Evolutionary conservation across 208 protist genomes (phyloP).

Genomic region (Porcisia hertigi): DNA sequence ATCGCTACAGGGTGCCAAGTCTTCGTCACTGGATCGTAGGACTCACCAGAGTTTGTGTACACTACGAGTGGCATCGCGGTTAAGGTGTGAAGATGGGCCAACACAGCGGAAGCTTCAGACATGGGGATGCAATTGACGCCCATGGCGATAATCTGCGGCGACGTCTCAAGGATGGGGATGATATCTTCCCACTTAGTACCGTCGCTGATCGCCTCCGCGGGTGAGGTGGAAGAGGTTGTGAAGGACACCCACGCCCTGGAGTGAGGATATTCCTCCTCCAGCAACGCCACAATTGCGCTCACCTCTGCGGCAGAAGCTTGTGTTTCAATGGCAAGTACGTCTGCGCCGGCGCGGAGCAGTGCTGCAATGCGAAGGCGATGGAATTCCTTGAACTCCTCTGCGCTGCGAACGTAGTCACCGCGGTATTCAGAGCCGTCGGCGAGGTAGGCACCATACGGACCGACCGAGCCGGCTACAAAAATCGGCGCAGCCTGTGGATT

Average conservation of each 20-base stretch:
- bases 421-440: slow-evolving; percentile 65
- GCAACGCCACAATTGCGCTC: slow-evolving; percentile 42
- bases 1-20: slow-evolving; percentile 23
- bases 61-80: slow-evolving; percentile 59
- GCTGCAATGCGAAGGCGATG: slow-evolving; percentile 53
- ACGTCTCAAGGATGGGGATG: slow-evolving; percentile 32
- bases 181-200: slow-evolving; percentile 38
- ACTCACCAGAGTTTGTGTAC: slow-evolving; percentile 65
- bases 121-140: slow-evolving; percentile 69
- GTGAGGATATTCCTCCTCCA: slow-evolving; percentile 52
- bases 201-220: slow-evolving; percentile 37
- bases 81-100: slow-evolving; percentile 31
- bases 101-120: slow-evolving; percentile 11
- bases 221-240: slow-evolving; percentile 29
- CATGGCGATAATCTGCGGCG: slow-evolving; percentile 40
- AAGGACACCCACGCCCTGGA: slow-evolving; percentile 52
- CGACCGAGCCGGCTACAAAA: slow-evolving; percentile 65
- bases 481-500: slow-evolving; percentile 21
- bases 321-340: slow-evolving; percentile 71
- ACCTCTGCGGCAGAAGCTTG: slow-evolving; percentile 53
- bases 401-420: slow-evolving; percentile 40
- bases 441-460: slow-evolving; percentile 69
- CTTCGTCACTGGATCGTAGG: slow-evolving; percentile 41
- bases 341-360: slow-evolving; percentile 46
- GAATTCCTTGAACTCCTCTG: slow-evolving; percentile 45